phyloP scores from a whole-genome alignment of 768 basidiomycete species.

The Mrakia hoshinonis region DNA sequence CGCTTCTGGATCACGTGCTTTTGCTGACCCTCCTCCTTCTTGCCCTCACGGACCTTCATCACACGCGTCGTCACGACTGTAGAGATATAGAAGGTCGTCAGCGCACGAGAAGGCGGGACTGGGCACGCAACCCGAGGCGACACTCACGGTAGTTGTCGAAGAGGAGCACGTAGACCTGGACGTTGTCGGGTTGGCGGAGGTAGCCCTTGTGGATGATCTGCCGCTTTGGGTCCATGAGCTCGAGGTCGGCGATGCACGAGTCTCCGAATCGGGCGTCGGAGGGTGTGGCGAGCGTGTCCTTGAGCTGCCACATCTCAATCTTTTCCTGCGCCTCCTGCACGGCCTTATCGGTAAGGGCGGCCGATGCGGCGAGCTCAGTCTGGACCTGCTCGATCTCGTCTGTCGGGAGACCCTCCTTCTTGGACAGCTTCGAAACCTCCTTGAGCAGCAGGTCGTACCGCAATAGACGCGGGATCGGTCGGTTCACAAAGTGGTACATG shows the following conservation, averaged over 20 bases:
- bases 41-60: conserved; percentile 48
- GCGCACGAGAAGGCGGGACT: background rate
- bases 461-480: conserved; percentile 79
- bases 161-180: conserved; percentile 76
- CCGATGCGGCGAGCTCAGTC: conserved; percentile 55
- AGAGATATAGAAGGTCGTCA: background rate
- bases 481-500: conserved; percentile 86
- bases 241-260: conserved; percentile 58
- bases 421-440: conserved; percentile 66
- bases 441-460: conserved; percentile 81
- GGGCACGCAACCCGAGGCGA: background rate
- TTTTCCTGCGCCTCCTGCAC: conserved; percentile 77
- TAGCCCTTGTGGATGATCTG: conserved; percentile 71
- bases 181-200: conserved; percentile 75
- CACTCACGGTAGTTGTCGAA: conserved; percentile 88
- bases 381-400: conserved; percentile 75
- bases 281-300: conserved; percentile 17
- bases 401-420: conserved; percentile 66
- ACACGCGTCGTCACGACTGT: conserved; percentile 23
- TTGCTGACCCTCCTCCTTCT: conserved; percentile 63
- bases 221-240: conserved; percentile 71
- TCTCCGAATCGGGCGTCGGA: conserved; percentile 15
- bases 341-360: conserved; percentile 67
- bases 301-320: conserved; percentile 66
- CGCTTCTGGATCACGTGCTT: conserved; percentile 72